Conservation (phyloP, 1,139 yeast species). For the Geotrichum cucujoidarum region DNA sequence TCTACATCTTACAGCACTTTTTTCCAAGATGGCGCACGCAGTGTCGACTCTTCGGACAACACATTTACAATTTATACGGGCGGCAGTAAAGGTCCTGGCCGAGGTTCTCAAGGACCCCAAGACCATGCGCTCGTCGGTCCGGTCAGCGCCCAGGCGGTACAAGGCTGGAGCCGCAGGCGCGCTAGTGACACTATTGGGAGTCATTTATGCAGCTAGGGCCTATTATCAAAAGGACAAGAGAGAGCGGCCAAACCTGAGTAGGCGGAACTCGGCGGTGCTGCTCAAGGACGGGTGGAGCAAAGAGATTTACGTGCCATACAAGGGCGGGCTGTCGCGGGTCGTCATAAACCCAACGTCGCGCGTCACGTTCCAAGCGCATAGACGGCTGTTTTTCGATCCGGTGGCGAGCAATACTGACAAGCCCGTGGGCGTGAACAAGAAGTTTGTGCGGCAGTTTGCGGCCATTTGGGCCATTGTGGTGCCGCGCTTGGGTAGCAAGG, state of each 20-base stretch:
- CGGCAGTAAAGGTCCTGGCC: conserved; percentile 2
- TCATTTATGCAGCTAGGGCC: neutral
- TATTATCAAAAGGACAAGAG: neutral
- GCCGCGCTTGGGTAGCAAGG: conserved; percentile 66
- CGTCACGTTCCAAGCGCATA: conserved; percentile 65
- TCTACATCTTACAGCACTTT: neutral
- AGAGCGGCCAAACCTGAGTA: conserved; percentile 22
- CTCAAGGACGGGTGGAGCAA: conserved; percentile 31
- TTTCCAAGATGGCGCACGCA: conserved; percentile 13
- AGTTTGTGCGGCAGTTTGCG: conserved; percentile 64
- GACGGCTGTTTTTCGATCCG: conserved; percentile 55
- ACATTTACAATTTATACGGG: conserved; percentile 2
- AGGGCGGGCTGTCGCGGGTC: conserved; percentile 45
- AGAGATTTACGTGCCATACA: conserved; percentile 48
- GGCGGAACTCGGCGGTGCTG: conserved; percentile 30
- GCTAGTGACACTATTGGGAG: neutral
- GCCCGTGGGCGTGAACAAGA: conserved; percentile 45
- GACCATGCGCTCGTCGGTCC: conserved; percentile 5
- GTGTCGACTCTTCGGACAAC: conserved; percentile 12
- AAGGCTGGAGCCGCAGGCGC: conserved; percentile 8
- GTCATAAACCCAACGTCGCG: conserved; percentile 55
- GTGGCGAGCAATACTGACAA: conserved; percentile 38
- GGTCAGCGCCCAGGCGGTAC: conserved; percentile 8
- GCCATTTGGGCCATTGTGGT: conserved; percentile 80
- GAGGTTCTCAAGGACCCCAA: conserved; percentile 16